These are phyloP conservation scores for Zancudomyces culisetae DNA, from an alignment of 371 early-diverging fungal genomes.

Conservation along the genomic window DNA sequence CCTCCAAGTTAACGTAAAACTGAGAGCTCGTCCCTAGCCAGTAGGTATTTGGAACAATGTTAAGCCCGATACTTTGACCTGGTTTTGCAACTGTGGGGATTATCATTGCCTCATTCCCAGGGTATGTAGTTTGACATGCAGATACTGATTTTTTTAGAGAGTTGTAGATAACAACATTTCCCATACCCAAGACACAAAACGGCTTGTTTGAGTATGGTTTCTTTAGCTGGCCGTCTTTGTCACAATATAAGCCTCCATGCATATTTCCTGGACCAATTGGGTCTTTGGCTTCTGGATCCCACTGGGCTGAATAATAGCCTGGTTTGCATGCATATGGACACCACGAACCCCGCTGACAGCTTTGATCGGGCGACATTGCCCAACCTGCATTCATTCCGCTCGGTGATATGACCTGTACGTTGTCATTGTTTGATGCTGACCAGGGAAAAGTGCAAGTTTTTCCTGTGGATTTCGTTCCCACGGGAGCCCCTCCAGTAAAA, in stretches of 20 bases:
- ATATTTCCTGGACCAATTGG: slow-evolving; percentile 18
- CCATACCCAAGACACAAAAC: slow-evolving; percentile 16
- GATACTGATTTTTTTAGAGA: slow-evolving; percentile 17
- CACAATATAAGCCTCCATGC: slow-evolving; percentile 22
- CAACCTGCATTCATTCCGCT: slow-evolving; percentile 16
- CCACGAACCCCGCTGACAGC: slow-evolving; percentile 13
- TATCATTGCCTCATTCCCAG: slow-evolving; percentile 28
- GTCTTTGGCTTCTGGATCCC: slow-evolving; percentile 17
- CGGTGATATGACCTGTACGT: slow-evolving; percentile 22
- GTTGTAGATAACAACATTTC: slow-evolving; percentile 16
- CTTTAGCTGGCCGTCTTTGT: slow-evolving; percentile 10
- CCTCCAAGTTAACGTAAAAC: slow-evolving; percentile 23
- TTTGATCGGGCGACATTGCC: slow-evolving; percentile 27
- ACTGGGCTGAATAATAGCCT: slow-evolving; percentile 24
- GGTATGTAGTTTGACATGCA: slow-evolving; percentile 27
- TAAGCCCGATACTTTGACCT: slow-evolving; percentile 6
- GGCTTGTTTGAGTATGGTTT: slow-evolving; percentile 17
- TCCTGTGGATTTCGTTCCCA: too few relatives aligned
- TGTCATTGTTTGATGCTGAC: slow-evolving; percentile 10
- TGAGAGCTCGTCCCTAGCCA: slow-evolving; percentile 25
- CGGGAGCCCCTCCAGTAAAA: too few relatives aligned
- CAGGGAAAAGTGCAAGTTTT: slow-evolving; percentile 19
- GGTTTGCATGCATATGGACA: slow-evolving; percentile 26
- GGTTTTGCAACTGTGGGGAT: slow-evolving; percentile 25
- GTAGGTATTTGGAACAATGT: slow-evolving; percentile 21